Base-by-base conservation (phyloP, 2,329 filamentous ascomycete genomes). In the Elsinoe ampelina region DNA sequence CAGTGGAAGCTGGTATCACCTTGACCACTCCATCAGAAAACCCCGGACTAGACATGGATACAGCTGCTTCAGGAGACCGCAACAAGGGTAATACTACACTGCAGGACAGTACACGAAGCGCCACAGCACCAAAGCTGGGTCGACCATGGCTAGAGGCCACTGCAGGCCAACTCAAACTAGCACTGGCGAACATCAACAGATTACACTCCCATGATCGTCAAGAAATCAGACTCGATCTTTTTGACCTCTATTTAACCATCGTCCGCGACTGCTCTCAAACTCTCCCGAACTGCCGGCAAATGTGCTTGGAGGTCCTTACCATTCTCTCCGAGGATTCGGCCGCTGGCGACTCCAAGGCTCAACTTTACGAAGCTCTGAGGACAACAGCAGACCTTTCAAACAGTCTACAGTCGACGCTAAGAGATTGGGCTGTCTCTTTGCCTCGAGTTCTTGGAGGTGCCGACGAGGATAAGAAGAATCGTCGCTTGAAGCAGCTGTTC, bases 301-400 rank as follows among this genome's bases (percentile, higher is more conserved):
- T 95, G 62, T 79, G 93, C 41, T 80, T 93, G 0, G 93, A 97
- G 68, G 92, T 87, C 2, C 76, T 92, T 20, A 81, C 96, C 64
- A 80, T 86, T 13, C 73, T 95, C 7, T 39, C 54, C 5, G 71
- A 77, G 1, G 73, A 81, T 17, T 75, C 73, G 17, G 62, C 75
- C 2, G 61, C 68, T 12, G 66, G 70, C 2, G 58, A 58, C 5
- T 60, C 67, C 22, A 63, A 62, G 51, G 55, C 68, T 66, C 59
- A 62, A 43, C 68, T 95, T 3, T 76, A 76, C 26, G 78, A 84
- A 59, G 73, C 95, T 22, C 73, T 85, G 5, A 77, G 73, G 38
- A 80, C 84, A 10, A 83, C 89, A 62, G 71, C 78, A 1, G 74
- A 80, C 50, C 75, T 91, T 1, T 73, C 78, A 2, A 82, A 86